Base-by-base conservation (phyloP, 192 early-diverging fungal genomes). In the Phycomyces nitens region DNA sequence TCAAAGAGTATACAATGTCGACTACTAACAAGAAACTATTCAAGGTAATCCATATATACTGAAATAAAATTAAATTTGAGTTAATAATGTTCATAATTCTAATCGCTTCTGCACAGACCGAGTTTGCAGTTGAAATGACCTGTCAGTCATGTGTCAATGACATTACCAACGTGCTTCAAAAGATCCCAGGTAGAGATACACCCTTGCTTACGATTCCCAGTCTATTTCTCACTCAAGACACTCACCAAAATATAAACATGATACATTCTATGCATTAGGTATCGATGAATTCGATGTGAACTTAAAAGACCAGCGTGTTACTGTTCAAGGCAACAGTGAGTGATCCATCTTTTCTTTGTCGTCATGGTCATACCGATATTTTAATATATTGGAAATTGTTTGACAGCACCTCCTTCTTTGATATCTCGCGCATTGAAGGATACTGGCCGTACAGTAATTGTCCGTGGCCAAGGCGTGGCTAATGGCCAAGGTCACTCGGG, bases 101-200 rank as follows among this genome's bases (percentile, higher is more conserved):
- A n/a, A n/a, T n/a, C n/a, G n/a, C n/a, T 38, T 58, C 2, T 38
- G n/a, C 24, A 29, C 65, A 87, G 79, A 83, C 89, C 2, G 89
- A 95, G 68, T 91, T 92, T 44, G 92, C 92, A 5, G 91, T 95
- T 22, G 85, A 92, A 73, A 87, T 95, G 88, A 86, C 88, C 16
- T 95, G 93, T 70, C 79, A 87, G 71, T 82, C 81, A 24, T 95
- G 93, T 62, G 91, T 88, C 0, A 66, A 86, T 27, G 81, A 86
- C 56, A 82, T 93, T 56, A 73, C 70, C 11, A 75, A 80, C 16
- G 85, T 87, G 10, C 81, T 92, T 3, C 57, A 65, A 29, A 39
- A 54, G 12, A 75, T 81, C 40, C 67, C 72, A 21, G 66, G 79
- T 80, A 77, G 44, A 21, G 18, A 2, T 34, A 34, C 29, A 34